phyloP scores from a whole-genome alignment of 108 stramenopile genomes.

The Cyclotella baltica region DNA sequence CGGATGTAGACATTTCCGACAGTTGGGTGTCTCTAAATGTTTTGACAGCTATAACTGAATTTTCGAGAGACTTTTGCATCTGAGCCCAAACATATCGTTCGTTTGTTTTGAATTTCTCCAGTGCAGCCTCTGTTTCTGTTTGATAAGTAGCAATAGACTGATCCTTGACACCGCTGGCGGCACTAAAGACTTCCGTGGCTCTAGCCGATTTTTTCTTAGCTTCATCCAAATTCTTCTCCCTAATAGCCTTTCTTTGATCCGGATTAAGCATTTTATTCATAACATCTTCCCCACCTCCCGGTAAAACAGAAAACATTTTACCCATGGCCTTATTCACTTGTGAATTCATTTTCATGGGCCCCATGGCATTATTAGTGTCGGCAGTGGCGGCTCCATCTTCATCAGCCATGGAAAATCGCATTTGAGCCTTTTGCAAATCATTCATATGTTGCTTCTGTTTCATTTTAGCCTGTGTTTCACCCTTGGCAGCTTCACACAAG shows the following conservation, averaged over 20 bases:
- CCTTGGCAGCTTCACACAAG: constrained; percentile 72
- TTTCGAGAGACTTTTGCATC: constrained; percentile 47
- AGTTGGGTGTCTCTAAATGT: constrained; percentile 33
- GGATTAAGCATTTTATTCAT: constrained; percentile 76
- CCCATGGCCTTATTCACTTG: constrained; percentile 65
- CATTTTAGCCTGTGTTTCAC: constrained; percentile 60
- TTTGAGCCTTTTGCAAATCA: constrained; percentile 61
- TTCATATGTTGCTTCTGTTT: constrained; percentile 60
- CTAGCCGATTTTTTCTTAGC: constrained; percentile 64
- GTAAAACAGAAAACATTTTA: constrained; percentile 63
- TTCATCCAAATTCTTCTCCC: constrained; percentile 58
- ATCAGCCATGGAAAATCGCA: constrained; percentile 62
- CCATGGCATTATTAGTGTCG: constrained; percentile 10
- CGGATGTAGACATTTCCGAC: background rate
- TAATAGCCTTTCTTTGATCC: constrained; percentile 59
- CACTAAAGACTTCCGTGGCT: constrained; percentile 58
- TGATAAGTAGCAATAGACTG: constrained; percentile 53
- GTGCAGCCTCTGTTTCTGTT: constrained; percentile 41
- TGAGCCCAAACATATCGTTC: constrained; percentile 58
- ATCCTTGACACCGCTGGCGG: constrained; percentile 42
- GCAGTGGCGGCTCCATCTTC: constrained; percentile 14
- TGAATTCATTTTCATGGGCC: constrained; percentile 27
- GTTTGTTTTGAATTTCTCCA: constrained; percentile 55
- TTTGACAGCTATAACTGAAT: constrained; percentile 31
- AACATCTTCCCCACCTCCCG: constrained; percentile 73